Evolutionary conservation across 2,329 filamentous ascomycete genomes (phyloP).

Genomic region (Venturia effusa): DNA sequence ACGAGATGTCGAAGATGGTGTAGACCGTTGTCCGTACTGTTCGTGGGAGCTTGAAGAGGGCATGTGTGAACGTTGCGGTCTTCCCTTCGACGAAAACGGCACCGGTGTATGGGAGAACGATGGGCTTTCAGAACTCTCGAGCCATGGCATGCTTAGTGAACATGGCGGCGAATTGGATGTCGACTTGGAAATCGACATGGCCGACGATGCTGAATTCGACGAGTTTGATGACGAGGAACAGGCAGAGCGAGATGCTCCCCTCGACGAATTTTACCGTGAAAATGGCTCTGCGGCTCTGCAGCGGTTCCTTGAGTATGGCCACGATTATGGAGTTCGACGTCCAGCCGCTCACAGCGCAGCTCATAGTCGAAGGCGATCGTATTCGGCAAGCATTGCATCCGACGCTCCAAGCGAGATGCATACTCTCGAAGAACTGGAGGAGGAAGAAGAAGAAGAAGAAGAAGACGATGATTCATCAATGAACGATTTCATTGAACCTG

Average conservation of each 20-base stretch:
- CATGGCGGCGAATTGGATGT: slow-evolving; percentile 29
- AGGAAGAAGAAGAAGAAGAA: slow-evolving; percentile 26
- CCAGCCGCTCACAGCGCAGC: slow-evolving; percentile 31
- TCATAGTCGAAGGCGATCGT: slow-evolving; percentile 27
- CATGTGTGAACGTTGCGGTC: slow-evolving; percentile 42
- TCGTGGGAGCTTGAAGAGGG: slow-evolving; percentile 54
- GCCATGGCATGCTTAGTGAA: slow-evolving; percentile 25
- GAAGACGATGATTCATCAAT: slow-evolving; percentile 29
- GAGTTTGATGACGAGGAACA: slow-evolving; percentile 17
- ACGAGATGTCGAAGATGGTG: slow-evolving; percentile 47
- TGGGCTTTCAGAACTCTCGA: slow-evolving; percentile 29
- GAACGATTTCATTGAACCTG: slow-evolving; percentile 29
- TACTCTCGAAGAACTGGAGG: slow-evolving; percentile 32
- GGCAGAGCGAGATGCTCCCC: not conserved
- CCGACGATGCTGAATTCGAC: slow-evolving; percentile 25
- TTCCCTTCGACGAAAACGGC: slow-evolving; percentile 39
- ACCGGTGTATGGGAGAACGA: slow-evolving; percentile 24
- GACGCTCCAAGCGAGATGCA: slow-evolving; percentile 30
- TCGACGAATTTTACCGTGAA: not conserved
- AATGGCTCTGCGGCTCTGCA: not conserved
- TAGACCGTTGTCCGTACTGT: slow-evolving; percentile 52
- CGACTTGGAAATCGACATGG: slow-evolving; percentile 31
- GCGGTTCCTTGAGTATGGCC: slow-evolving; percentile 8
- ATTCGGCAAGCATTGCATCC: slow-evolving; percentile 28
- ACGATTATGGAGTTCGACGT: slow-evolving; percentile 16